Evolutionary conservation across 805 yeast genomes (phyloP).

Genomic region (Teunomyces barrocoloradensis): DNA sequence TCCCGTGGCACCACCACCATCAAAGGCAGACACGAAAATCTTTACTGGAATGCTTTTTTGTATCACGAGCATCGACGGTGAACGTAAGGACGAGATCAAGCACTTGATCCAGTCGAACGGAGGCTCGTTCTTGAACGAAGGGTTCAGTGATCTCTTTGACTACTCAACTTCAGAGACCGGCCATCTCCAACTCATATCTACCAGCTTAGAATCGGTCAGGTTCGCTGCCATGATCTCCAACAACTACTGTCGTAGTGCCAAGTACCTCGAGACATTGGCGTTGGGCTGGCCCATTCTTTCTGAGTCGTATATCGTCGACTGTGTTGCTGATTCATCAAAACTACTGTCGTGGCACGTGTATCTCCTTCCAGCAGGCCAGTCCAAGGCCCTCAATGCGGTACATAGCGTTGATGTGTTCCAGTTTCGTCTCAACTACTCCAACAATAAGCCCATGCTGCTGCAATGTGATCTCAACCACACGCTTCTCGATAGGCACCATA

Average conservation of each 20-base stretch:
- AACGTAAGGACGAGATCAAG: slow-evolving; percentile 29
- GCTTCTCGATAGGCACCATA: slow-evolving; percentile 28
- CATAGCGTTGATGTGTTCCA: slow-evolving; percentile 49
- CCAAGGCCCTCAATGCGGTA: slow-evolving; percentile 41
- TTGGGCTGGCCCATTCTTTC: slow-evolving; percentile 85
- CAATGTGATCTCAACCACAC: slow-evolving; percentile 44
- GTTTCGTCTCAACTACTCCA: slow-evolving; percentile 39
- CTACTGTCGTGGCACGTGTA: slow-evolving; percentile 49
- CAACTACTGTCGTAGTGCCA: slow-evolving; percentile 60
- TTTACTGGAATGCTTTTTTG: slow-evolving; percentile 30
- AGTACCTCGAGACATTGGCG: slow-evolving; percentile 73
- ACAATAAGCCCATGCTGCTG: slow-evolving; percentile 25
- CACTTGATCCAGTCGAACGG: slow-evolving; percentile 42
- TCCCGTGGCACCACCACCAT: background rate
- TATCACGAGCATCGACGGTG: slow-evolving; percentile 35
- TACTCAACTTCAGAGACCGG: slow-evolving; percentile 12
- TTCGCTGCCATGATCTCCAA: slow-evolving; percentile 70
- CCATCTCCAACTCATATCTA: slow-evolving; percentile 8
- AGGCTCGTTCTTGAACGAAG: slow-evolving; percentile 36
- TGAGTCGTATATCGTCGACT: slow-evolving; percentile 52
- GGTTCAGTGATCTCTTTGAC: slow-evolving; percentile 28
- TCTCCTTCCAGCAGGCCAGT: slow-evolving; percentile 71
- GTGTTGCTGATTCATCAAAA: slow-evolving; percentile 30
- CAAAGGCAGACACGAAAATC: slow-evolving; percentile 1
- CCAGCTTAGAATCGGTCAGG: slow-evolving; percentile 19